A percentile compares a stretch with the other conserved stretches of the same genome.
Evolutionary conservation across 768 basidiomycete genomes (phyloP).

Genomic region (Lactifluus rugatus): DNA sequence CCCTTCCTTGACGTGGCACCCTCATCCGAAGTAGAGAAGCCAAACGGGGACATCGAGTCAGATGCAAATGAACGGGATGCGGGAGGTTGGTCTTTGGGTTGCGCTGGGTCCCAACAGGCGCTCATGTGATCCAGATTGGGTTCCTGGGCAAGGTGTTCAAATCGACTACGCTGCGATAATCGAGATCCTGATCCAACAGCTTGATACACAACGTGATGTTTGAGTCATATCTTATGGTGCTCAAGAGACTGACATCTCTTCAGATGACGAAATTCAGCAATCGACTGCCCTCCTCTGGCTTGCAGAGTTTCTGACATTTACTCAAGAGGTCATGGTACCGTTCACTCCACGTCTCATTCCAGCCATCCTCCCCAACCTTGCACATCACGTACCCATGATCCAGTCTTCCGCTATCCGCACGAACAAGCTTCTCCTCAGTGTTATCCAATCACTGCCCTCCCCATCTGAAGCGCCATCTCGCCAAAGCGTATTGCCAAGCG

Average conservation of each 20-base stretch:
- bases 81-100: constrained; percentile 32
- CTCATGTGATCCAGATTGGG: constrained; percentile 48
- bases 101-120: neutral
- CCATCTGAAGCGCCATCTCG: constrained; percentile 43
- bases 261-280: constrained; percentile 93
- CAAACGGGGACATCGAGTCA: constrained; percentile 26
- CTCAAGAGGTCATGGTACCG: constrained; percentile 85
- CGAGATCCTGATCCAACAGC: constrained; percentile 83
- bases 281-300: constrained; percentile 92
- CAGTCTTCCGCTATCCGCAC: constrained; percentile 79
- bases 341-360: constrained; percentile 91
- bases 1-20: constrained; percentile 25
- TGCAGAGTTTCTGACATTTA: constrained; percentile 79
- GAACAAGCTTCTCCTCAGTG: constrained; percentile 73
- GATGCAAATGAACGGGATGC: constrained; percentile 50
- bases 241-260: neutral
- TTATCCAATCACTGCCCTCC: constrained; percentile 77
- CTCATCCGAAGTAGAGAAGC: constrained; percentile 22
- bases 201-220: constrained; percentile 72
- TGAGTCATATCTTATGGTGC: neutral
- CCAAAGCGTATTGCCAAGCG: constrained; percentile 23
- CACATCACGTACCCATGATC: constrained; percentile 83
- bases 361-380: constrained; percentile 88
- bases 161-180: constrained; percentile 89
- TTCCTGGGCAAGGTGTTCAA: constrained; percentile 87